Base-by-base conservation (phyloP, 1,139 yeast species). In the Suhomyces terraborum region DNA sequence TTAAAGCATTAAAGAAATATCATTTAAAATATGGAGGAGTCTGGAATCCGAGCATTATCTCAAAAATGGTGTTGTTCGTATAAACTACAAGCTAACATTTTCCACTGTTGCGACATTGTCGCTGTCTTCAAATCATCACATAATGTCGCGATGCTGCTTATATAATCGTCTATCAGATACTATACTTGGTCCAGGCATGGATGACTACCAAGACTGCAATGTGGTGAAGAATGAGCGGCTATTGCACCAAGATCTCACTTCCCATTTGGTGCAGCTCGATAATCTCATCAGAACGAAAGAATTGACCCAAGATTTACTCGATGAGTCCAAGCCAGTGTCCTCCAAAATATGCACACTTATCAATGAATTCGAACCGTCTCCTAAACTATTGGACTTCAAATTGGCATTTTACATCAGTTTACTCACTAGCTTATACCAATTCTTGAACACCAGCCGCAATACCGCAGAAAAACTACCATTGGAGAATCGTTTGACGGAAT, bases 291-390 rank as follows among this genome's bases (percentile, higher is more conserved):
- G 34, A 9, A 26, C 40, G 20, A 22, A 38, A 8, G 7, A 39
- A 2, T 40, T 46, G 1, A 32, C 35, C 7, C 36, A 25, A 10
- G 51, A 48, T 25, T 32, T 42, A 18, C 34, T 38, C 19, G 53
- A 48, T 29, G 40, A 33, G 8, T 36, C 45, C 18, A 47, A 42
- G 17, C 23, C 30, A 16, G 36, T 47, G 4, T 25, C 46, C n/a
- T 32, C 28, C 20, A 47, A 42, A 34, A 44, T 50, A 9, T 34
- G 38, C 9, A 35, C 28, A 7, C 26, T 33, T 8, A 55, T 72
- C 28, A 59, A 64, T 42, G 76, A 75, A 46, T 82, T 81, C 51
- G 86, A 81, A 55, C 69, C 76, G 3, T 70, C 68, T 37, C 87
- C 88, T 0, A 71, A 72, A 36, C 59, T 78, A 6, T 56, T 83